Conservation (phyloP, 306 rosid genomes). For the Gastrolobium bilobum region DNA sequence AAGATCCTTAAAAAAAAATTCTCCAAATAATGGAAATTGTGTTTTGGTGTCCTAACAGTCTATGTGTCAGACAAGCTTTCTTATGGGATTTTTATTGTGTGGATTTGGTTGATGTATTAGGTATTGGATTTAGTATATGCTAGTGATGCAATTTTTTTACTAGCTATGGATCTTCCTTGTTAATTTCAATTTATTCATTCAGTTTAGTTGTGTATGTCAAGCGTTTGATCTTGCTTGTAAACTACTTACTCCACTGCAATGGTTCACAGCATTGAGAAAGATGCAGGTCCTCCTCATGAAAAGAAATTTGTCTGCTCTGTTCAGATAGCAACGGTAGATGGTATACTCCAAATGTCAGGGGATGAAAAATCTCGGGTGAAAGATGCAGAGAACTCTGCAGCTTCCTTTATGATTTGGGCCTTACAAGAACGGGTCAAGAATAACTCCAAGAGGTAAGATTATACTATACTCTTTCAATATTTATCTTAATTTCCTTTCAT, state of each 20-base stretch:
- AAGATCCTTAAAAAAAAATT: neutral
- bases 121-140: neutral
- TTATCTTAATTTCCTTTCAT: no score
- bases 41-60: neutral
- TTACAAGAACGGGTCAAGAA: no score
- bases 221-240: slow-evolving; percentile 4
- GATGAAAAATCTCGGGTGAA: slow-evolving; percentile 52
- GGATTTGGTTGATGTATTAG: neutral
- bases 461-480: no score
- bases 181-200: slow-evolving; percentile 26
- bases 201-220: slow-evolving; percentile 14
- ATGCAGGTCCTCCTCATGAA: slow-evolving; percentile 69
- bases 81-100: neutral
- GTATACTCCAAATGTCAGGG: slow-evolving; percentile 41
- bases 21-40: no score
- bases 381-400: slow-evolving; percentile 79
- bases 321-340: slow-evolving; percentile 48
- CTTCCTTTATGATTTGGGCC: slow-evolving; percentile 64
- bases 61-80: neutral
- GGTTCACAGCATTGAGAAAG: slow-evolving; percentile 62
- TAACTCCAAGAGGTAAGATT: no score
- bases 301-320: slow-evolving; percentile 63
- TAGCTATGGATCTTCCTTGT: slow-evolving; percentile 5
- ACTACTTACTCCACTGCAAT: slow-evolving; percentile 22
- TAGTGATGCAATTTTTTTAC: slow-evolving; percentile 4